phyloP scores from a whole-genome alignment of 306 rosid genomes.

The Erythrophleum fordii region DNA sequence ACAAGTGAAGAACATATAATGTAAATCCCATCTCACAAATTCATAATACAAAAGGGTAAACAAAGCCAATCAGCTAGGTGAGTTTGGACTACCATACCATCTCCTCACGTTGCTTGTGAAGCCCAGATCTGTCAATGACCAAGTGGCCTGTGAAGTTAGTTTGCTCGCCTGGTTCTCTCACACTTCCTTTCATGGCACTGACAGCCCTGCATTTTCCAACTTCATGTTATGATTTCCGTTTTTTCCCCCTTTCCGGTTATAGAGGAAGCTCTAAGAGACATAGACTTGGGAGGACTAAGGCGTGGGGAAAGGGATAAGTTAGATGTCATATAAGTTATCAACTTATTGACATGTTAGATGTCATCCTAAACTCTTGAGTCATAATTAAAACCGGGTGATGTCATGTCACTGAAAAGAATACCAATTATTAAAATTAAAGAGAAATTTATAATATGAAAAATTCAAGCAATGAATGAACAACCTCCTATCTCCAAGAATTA shows the following conservation, averaged over 20 bases:
- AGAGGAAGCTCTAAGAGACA: neutral
- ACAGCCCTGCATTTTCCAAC: constrained; percentile 41
- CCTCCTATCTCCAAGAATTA: constrained; percentile 66
- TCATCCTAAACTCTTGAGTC: neutral
- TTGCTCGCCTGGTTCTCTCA: constrained; percentile 37
- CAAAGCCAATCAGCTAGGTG: neutral
- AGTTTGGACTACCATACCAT: constrained; percentile 55
- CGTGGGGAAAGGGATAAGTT: neutral
- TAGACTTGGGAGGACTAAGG: neutral
- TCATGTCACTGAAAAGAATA: neutral
- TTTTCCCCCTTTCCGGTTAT: neutral
- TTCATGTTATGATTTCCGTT: neutral
- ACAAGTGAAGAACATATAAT: constrained; percentile 13
- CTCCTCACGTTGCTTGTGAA: constrained; percentile 40
- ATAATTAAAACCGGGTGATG: constrained; percentile 6
- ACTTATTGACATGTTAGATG: neutral
- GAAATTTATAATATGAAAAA: constrained; percentile 16
- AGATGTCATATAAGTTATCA: neutral
- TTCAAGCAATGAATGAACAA: constrained; percentile 31
- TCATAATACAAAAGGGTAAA: neutral
- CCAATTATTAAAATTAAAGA: neutral
- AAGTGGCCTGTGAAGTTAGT: constrained; percentile 50
- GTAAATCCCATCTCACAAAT: constrained; percentile 9
- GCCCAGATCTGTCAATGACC: constrained; percentile 19
- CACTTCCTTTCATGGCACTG: constrained; percentile 40